Evolutionary conservation across 805 yeast genomes (phyloP), one percentile per base, ranked within the genome.

Genomic region (Wickerhamomyces hampshirensis): DNA sequence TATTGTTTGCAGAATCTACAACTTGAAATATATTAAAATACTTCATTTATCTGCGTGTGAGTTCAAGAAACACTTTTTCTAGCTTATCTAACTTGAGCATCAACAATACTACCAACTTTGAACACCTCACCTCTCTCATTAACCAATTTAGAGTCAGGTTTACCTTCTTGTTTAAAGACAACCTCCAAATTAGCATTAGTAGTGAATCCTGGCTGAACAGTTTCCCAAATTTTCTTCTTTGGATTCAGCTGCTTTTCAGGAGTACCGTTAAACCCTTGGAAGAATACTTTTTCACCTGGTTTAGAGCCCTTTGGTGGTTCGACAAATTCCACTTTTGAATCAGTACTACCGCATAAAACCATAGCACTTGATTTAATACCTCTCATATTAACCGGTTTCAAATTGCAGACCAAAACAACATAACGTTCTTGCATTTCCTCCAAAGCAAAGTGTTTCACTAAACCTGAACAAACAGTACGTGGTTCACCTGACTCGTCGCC

Each of bases 331-430:
- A 93, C 96, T 35, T 69, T 77, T 33, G 74, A 84, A 36, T 70
- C 80, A 19, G 68, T 75, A 40, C 96, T 87, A 18, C 88, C 91
- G 72, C 99, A 93, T 51, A 93, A 73, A 32, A 93, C 98, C 99
- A 93, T 93, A 35, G 96, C 99, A 34, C 79, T 68, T 8, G 97
- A 88, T 62, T 87, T 87, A 57, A 93, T 79, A 48, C 98, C 98
- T 68, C 98, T 83, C 99, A 93, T 93, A 56, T 80, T 81, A 28
- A 89, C 98, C 14, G 98, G 98, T 69, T 93, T 93, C 66, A 93
- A 76, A 71, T 94, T 94, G 52, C 97, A 96, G 53, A 93, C 88
- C 39, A 83, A 82, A 31, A 93, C 83, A 34, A 91, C 95, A 53
- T 75, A 75, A 62, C 98, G 82, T 63, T 86, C 77, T 74, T 93